These are phyloP conservation scores for Salix exigua DNA, from an alignment of 345 rosid species.

Conservation along the genomic window DNA sequence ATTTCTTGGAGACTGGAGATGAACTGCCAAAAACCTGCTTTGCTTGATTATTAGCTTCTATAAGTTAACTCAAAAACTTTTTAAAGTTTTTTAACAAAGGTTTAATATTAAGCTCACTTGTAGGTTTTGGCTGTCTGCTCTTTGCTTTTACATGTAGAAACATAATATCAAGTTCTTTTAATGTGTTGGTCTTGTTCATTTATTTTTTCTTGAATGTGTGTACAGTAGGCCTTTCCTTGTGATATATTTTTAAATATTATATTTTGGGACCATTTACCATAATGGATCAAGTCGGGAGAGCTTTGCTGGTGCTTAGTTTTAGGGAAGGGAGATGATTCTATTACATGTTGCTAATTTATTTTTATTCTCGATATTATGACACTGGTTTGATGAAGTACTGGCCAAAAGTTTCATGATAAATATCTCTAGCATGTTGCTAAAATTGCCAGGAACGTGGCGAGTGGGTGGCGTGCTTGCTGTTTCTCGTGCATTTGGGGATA, in stretches of 20 bases:
- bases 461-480: conserved; percentile 53
- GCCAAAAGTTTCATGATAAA: not conserved
- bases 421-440: conserved; percentile 1
- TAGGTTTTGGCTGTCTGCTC: not conserved
- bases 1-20: not conserved
- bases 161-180: not conserved
- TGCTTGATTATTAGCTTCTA: not conserved
- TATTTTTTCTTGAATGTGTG: not conserved
- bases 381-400: not conserved
- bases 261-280: not conserved
- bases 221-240: not conserved
- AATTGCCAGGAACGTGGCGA: conserved; percentile 44
- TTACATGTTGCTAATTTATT: not conserved
- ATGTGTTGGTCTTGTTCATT: not conserved
- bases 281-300: not conserved
- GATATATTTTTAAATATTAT: not conserved
- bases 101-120: not conserved
- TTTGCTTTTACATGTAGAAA: not conserved
- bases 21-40: not conserved
- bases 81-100: not conserved
- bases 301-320: not conserved
- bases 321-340: not conserved
- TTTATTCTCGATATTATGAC: not conserved
- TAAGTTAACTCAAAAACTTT: not conserved
- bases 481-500: conserved; percentile 67